Conservation (phyloP, 257 asterid species). For the Voacanga thouarsii region DNA sequence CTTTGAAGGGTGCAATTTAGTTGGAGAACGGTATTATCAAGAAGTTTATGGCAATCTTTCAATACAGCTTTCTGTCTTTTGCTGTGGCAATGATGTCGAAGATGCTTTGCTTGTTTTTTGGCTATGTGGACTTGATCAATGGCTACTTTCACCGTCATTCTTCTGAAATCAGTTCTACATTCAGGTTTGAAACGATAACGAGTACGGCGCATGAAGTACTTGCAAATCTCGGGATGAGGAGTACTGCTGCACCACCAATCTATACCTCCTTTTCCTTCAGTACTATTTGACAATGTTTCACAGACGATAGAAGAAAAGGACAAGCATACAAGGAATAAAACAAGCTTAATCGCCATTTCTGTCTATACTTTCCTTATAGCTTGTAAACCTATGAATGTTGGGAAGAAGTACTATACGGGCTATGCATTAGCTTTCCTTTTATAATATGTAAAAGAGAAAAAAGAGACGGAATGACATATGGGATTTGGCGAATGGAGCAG, state of each 20-base stretch:
- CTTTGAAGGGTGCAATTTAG: constrained; percentile 37
- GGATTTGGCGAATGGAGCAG: constrained; percentile 5
- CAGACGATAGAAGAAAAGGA: constrained; percentile 22
- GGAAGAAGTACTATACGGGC: not conserved
- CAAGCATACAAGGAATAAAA: constrained; percentile 9
- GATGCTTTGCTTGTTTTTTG: constrained; percentile 24
- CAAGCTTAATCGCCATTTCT: constrained; percentile 15
- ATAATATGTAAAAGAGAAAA: not conserved
- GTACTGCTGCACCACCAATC: constrained; percentile 58
- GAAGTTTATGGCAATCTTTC: constrained; percentile 50
- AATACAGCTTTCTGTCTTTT: constrained; percentile 28
- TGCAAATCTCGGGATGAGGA: constrained; percentile 66
- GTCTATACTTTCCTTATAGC: not conserved
- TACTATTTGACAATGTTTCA: not conserved
- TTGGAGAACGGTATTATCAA: constrained; percentile 47
- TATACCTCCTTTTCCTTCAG: constrained; percentile 28
- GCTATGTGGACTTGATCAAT: constrained; percentile 44
- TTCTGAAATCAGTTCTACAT: constrained; percentile 41
- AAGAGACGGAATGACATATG: constrained; percentile 14
- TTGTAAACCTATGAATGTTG: not conserved
- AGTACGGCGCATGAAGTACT: constrained; percentile 35
- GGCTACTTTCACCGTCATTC: constrained; percentile 48
- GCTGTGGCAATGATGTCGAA: constrained; percentile 23
- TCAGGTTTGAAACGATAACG: constrained; percentile 25
- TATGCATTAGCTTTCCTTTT: not conserved